Conservation (phyloP, 768 basidiomycete species). For the Chalciporus pseudorubinellus region DNA sequence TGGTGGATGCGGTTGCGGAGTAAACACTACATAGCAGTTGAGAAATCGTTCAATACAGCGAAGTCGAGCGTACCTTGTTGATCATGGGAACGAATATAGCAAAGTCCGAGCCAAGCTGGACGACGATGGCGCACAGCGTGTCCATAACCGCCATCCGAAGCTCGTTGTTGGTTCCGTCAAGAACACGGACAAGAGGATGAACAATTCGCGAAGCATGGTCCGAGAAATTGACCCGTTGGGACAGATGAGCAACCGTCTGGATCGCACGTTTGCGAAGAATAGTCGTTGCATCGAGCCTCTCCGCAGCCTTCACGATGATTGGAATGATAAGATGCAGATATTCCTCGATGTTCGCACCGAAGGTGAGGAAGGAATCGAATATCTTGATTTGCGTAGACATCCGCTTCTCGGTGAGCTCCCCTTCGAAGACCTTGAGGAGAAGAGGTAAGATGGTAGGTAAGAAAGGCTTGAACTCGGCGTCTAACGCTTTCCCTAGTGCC, state of each 20-base stretch:
- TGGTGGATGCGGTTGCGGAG: constrained; percentile 76
- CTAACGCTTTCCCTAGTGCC: constrained; percentile 87
- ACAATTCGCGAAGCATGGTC: constrained; percentile 97
- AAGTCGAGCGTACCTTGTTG: constrained; percentile 64
- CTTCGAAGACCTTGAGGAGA: constrained; percentile 87
- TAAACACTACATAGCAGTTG: constrained; percentile 52
- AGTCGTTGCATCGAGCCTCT: constrained; percentile 71
- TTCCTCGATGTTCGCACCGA: constrained; percentile 96
- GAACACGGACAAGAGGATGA: constrained; percentile 87
- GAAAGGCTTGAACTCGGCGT: constrained; percentile 97
- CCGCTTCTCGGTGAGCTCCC: constrained; percentile 79
- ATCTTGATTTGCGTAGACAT: constrained; percentile 82
- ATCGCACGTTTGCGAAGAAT: constrained; percentile 85
- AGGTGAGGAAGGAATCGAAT: constrained; percentile 91
- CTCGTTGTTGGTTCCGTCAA: constrained; percentile 73
- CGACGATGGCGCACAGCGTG: constrained; percentile 85
- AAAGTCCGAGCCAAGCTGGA: constrained; percentile 94
- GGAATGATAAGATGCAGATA: constrained; percentile 97
- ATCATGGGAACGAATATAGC: constrained; percentile 98
- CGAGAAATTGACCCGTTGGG: constrained; percentile 92
- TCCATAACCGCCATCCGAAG: constrained; percentile 87
- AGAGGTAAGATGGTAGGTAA: constrained; percentile 86
- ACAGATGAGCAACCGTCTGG: constrained; percentile 86
- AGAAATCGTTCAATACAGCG: not conserved
- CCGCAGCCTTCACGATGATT: constrained; percentile 88